phyloP scores from a whole-genome alignment of 306 rosid genomes.

The Lablab purpureus region DNA sequence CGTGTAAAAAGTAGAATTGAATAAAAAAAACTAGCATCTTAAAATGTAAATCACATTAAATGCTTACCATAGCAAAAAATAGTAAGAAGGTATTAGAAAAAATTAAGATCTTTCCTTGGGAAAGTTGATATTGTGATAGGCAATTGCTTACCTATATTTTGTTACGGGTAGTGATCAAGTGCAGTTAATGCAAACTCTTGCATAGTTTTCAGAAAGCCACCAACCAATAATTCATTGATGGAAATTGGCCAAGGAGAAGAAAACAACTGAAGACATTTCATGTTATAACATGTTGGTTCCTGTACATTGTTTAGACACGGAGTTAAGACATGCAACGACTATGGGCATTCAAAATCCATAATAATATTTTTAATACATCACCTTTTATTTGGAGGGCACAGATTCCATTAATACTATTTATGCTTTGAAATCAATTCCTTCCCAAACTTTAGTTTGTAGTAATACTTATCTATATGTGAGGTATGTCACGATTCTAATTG shows the following conservation, averaged over 20 bases:
- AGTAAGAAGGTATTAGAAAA: neutral
- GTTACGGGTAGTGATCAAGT: neutral
- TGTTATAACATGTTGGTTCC: slow-evolving; percentile 10
- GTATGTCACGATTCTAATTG: neutral
- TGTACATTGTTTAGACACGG: slow-evolving; percentile 21
- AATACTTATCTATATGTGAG: neutral
- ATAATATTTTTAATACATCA: neutral
- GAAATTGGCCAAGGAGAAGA: slow-evolving; percentile 38
- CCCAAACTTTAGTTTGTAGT: neutral
- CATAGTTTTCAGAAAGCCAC: slow-evolving; percentile 15
- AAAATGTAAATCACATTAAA: neutral
- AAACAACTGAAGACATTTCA: slow-evolving; percentile 25
- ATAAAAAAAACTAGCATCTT: neutral
- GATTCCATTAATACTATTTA: slow-evolving; percentile 26
- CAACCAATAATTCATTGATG: slow-evolving; percentile 34
- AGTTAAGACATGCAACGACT: slow-evolving; percentile 22
- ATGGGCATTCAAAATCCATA: slow-evolving; percentile 39
- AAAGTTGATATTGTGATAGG: neutral
- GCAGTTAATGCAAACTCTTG: slow-evolving; percentile 33
- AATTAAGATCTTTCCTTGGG: neutral
- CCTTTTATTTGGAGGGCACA: neutral
- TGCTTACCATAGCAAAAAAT: neutral
- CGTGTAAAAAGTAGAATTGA: neutral
- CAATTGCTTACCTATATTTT: neutral
- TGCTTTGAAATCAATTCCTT: neutral